Evolutionary conservation across 768 basidiomycete species (phyloP).

Genomic region (Russula lepida): DNA sequence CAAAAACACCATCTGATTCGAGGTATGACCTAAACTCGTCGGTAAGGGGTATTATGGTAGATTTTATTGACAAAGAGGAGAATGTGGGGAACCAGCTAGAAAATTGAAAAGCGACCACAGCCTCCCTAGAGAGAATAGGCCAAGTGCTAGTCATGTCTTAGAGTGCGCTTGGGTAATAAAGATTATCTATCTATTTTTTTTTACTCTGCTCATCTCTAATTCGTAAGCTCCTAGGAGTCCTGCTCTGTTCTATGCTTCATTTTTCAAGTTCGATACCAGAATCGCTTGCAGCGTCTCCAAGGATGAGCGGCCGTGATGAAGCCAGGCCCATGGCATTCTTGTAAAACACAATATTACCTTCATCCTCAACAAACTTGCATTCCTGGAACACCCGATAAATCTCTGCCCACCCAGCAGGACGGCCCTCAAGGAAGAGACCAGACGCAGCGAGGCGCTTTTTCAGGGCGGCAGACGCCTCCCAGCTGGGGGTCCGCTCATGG

Average conservation of each 20-base stretch:
- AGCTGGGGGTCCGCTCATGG: slow-evolving; percentile 34
- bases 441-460: slow-evolving; percentile 58
- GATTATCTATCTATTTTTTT: not conserved
- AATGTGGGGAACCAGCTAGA: slow-evolving; percentile 80
- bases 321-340: slow-evolving; percentile 81
- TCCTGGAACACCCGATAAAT: slow-evolving; percentile 66
- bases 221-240: slow-evolving; percentile 9
- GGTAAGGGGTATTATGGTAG: slow-evolving; percentile 64
- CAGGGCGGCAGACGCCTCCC: slow-evolving; percentile 86
- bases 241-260: slow-evolving; percentile 7
- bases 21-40: slow-evolving; percentile 62
- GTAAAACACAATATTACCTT: slow-evolving; percentile 85
- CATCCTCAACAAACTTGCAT: slow-evolving; percentile 95
- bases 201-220: not conserved
- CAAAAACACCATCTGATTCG: slow-evolving; percentile 73
- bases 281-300: slow-evolving; percentile 51
- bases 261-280: slow-evolving; percentile 55
- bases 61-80: slow-evolving; percentile 54
- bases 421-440: slow-evolving; percentile 57
- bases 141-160: slow-evolving; percentile 31
- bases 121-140: slow-evolving; percentile 41
- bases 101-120: slow-evolving; percentile 69
- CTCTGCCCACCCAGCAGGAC: slow-evolving; percentile 74
- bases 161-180: not conserved
- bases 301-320: slow-evolving; percentile 53